Base-by-base conservation (phyloP, 129 eudicot genomes). In the Flaveria sonorensis region DNA sequence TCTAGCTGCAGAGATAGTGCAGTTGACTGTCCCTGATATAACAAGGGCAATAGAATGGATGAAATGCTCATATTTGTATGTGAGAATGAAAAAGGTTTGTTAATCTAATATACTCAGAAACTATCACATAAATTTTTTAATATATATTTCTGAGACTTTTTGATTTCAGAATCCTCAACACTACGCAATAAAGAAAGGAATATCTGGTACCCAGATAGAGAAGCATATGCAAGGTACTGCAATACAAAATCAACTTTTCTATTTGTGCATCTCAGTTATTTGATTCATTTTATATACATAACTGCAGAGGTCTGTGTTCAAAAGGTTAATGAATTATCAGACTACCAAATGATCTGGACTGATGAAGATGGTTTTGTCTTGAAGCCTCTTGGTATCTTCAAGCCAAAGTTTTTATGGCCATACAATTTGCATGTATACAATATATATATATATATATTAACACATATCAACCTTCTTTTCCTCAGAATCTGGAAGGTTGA, bases 1-100 rank as follows among this genome's bases (percentile, higher is more conserved):
- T 90, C 96, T 95, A 32, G 88, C 95, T 26, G 96, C 97, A n/a
- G 99, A 95, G 91, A 86, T 95, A 78, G 99, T 95, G 63, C 99
- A 95, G 66, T 80, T 88, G 55, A 91, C 99, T 36, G 83, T 95
- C 55, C 74, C 97, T 75, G 99, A 95, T 83, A 92, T 95, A 63
- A 86, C 96, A 73, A 83, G 85, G 63, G 99, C 99, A 59, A 95
- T 95, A 83, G 97, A 95, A 75, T 95, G 99, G 99, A 85, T 95
- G 83, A 92, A 92, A 80, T 92, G 99, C 86, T 95, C 99, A 62
- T 95, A 83, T 83, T 77, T 95, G 85, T 95, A 87, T 71, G 96
- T 95, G 75, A 81, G 99, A 78, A 89, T 92, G 89, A 92, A 88
- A 88, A 91, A 92, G 97, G 99, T 85, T 66, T 39, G 74, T 67